Evolutionary conservation across 1,284 basidiomycete species (phyloP).

Genomic region (Leccinum angustisporum): DNA sequence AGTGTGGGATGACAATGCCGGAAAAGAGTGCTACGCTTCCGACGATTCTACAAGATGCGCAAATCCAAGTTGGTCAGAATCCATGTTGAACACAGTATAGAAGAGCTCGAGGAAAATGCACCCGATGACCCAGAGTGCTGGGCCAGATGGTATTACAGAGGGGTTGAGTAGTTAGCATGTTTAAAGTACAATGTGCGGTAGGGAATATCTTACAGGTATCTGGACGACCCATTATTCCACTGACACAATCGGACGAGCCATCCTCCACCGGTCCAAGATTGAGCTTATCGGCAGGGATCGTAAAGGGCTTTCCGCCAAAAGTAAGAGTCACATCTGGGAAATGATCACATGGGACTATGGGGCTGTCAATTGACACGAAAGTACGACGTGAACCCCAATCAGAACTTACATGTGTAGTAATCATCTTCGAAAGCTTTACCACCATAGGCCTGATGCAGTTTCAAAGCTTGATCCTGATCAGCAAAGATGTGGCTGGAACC

Average conservation of each 20-base stretch:
- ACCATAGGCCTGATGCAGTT: background rate
- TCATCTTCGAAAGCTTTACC: background rate
- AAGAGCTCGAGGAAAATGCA: background rate
- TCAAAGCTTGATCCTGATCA: background rate
- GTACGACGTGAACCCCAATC: background rate
- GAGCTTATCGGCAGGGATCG: background rate
- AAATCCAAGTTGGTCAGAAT: background rate
- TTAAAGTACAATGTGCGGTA: no score
- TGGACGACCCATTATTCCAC: background rate
- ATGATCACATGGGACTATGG: background rate
- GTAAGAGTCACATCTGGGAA: background rate
- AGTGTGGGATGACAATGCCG: no score
- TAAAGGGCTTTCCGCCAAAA: background rate
- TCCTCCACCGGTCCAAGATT: background rate
- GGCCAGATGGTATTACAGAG: no score
- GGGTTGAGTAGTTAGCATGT: background rate
- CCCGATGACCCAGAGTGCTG: background rate
- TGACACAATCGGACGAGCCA: background rate
- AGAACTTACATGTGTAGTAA: background rate
- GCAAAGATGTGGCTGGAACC: background rate
- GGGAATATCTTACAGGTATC: no score
- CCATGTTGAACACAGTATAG: background rate
- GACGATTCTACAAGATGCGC: background rate
- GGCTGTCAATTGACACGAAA: background rate
- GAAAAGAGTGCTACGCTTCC: no score